phyloP scores from a whole-genome alignment of 1,284 basidiomycete species.

The Leccinum griseonigrum region DNA sequence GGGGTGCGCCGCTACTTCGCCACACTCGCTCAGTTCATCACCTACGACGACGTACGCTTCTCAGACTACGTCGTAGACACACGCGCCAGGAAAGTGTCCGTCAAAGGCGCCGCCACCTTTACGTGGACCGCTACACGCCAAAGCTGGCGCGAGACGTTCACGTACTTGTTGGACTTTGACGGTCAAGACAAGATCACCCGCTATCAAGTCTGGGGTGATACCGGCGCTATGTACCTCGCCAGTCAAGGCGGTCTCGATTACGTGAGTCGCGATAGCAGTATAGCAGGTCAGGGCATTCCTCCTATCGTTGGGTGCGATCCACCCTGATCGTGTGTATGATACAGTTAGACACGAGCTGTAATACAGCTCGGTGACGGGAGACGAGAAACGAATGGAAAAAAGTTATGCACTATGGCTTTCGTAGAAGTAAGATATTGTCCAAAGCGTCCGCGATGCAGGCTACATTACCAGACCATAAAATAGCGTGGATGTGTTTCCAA shows the following conservation, averaged over 20 bases:
- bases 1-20: conserved; percentile 51
- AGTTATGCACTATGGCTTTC: background rate
- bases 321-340: conserved; percentile 15
- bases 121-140: conserved; percentile 48
- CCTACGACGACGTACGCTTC: conserved; percentile 42
- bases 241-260: conserved; percentile 43
- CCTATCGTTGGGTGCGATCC: background rate
- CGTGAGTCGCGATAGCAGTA: conserved; percentile 10
- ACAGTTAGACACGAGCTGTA: conserved; percentile 12
- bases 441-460: conserved; percentile 13
- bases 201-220: conserved; percentile 69
- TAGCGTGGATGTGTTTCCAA: conserved; percentile 15
- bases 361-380: conserved; percentile 2
- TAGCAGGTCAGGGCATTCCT: background rate
- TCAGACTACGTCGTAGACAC: conserved; percentile 41
- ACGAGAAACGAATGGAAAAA: conserved; percentile 1
- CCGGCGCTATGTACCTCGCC: conserved; percentile 61
- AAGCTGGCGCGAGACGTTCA: conserved; percentile 63
- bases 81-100: conserved; percentile 44
- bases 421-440: conserved; percentile 8
- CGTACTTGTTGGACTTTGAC: conserved; percentile 61
- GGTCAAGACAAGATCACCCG: conserved; percentile 49
- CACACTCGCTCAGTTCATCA: conserved; percentile 43
- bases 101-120: conserved; percentile 54
- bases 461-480: conserved; percentile 21